A percentile compares a stretch with the other conserved stretches of the same genome.
Evolutionary conservation across 352 stramenopile species (phyloP).

Genomic region (Pythium scleroteichum): DNA sequence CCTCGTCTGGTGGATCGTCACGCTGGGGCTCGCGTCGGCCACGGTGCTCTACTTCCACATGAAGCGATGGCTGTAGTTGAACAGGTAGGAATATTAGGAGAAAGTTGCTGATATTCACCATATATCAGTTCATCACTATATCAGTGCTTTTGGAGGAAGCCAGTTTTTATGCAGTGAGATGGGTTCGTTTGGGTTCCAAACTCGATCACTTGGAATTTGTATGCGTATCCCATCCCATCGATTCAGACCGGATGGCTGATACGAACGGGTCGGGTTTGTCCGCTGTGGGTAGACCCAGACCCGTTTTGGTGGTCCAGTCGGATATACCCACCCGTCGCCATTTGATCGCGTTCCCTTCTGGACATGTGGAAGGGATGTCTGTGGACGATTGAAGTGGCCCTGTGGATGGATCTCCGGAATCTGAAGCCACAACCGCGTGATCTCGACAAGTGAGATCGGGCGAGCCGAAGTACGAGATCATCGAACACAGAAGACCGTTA

Average conservation of each 20-base stretch:
- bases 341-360: conserved; percentile 33
- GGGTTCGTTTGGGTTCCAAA: neutral
- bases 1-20: conserved; percentile 73
- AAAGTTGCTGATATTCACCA: neutral
- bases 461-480: too few relatives aligned
- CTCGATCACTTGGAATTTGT: conserved; percentile 3
- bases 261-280: conserved; percentile 1
- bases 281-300: too few relatives aligned
- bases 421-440: too few relatives aligned
- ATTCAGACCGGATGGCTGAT: conserved; percentile 6
- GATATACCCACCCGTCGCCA: conserved; percentile 18
- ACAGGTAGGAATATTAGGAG: too few relatives aligned
- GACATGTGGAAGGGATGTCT: conserved; percentile 23
- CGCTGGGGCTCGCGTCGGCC: conserved; percentile 43
- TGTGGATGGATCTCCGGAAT: conserved; percentile 28
- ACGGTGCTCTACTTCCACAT: conserved; percentile 68
- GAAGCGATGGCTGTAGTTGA: conserved; percentile 70
- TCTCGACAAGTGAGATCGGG: too few relatives aligned
- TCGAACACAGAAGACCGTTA: too few relatives aligned
- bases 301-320: neutral
- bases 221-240: neutral
- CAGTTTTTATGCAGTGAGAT: conserved; percentile 7
- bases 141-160: conserved; percentile 12
- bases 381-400: conserved; percentile 29
- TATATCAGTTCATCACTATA: conserved; percentile 21